These are phyloP conservation scores for Sporisorium graminicola DNA, from an alignment of 1,284 basidiomycete genomes.

Conservation along the genomic window DNA sequence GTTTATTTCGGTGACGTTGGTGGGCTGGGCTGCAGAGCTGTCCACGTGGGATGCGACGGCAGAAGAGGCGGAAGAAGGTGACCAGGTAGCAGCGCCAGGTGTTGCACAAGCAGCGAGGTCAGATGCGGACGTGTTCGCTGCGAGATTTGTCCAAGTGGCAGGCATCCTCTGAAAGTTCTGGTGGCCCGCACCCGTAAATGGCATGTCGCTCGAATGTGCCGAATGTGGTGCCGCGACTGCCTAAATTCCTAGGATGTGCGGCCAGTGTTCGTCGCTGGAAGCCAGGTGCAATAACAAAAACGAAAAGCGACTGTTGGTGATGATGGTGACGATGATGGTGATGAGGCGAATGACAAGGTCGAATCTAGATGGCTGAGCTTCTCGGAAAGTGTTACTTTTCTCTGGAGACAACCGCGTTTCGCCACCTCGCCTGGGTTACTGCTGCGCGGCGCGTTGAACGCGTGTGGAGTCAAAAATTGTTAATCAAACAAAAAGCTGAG, in stretches of 20 bases:
- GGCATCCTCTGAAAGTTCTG: conserved; percentile 13
- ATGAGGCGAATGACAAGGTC: conserved; percentile 7
- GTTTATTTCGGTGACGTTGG: conserved; percentile 32
- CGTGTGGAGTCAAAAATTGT: conserved; percentile 20
- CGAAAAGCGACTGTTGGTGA: neutral
- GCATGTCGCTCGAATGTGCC: conserved; percentile 17
- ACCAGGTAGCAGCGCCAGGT: conserved; percentile 25
- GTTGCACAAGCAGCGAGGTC: conserved; percentile 1
- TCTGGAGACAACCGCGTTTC: conserved; percentile 11
- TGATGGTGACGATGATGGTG: conserved; percentile 4
- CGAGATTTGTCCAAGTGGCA: conserved; percentile 15
- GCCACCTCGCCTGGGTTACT: conserved; percentile 17
- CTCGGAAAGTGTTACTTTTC: conserved; percentile 42
- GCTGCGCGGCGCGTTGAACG: conserved; percentile 20
- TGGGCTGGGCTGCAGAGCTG: conserved; percentile 22
- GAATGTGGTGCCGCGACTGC: no score
- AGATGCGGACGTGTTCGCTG: neutral
- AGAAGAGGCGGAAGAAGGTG: conserved; percentile 26
- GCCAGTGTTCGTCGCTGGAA: no score
- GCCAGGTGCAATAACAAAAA: neutral
- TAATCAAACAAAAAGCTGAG: conserved; percentile 12
- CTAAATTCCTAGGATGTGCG: no score
- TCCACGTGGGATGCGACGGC: conserved; percentile 20
- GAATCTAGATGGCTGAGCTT: conserved; percentile 1
- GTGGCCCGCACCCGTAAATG: conserved; percentile 15